Base-by-base conservation (phyloP, 345 rosid species). In the Lepidium aucheri region DNA sequence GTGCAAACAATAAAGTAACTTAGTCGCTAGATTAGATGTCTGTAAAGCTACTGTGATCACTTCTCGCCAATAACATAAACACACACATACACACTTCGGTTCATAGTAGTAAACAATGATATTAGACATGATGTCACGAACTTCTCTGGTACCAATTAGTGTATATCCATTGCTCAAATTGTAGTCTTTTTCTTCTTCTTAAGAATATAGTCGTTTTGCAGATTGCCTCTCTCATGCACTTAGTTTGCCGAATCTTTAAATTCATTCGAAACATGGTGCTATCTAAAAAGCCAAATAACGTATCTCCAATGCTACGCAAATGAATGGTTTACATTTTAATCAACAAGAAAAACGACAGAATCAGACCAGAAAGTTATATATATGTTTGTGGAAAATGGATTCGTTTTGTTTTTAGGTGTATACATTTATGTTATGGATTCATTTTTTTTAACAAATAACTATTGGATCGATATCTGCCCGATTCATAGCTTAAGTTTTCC, bases 361-460 rank as follows among this genome's bases (percentile, higher is more conserved):
- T 34, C 62, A 43, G 40, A 24, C 36, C 9, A 53, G 49, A 62
- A 60, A 43, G 39, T 24, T 13, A 62, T 45, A 28, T 13, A 62
- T 45, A 28, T 44, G 36, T 32, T 10, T 28, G 22, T 30, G 33
- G 51, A 49, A 43, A 41, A 51, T 14, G 22, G 67, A 42, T 70
- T 61, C 52, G 34, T 33, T 54, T 55, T 57, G 14, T 71, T 6
- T 63, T 55, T 63, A 47, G 65, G 64, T 52, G 64, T 41, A 39
- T 14, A 28, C 32, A 28, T 1, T 57, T 35, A 33, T 40, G 60
- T 35, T 57, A 15, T 57, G 9, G 64, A 72, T 57, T 72, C 76
- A 60, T 50, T 65, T 65, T 49, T 54, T 41, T 57, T 40, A 54
- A 67, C n/a, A n/a, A n/a, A n/a, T n/a, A n/a, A n/a, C n/a, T n/a